Conservation (phyloP, 352 stramenopile genomes). For the Globisporangium cystogenes region DNA sequence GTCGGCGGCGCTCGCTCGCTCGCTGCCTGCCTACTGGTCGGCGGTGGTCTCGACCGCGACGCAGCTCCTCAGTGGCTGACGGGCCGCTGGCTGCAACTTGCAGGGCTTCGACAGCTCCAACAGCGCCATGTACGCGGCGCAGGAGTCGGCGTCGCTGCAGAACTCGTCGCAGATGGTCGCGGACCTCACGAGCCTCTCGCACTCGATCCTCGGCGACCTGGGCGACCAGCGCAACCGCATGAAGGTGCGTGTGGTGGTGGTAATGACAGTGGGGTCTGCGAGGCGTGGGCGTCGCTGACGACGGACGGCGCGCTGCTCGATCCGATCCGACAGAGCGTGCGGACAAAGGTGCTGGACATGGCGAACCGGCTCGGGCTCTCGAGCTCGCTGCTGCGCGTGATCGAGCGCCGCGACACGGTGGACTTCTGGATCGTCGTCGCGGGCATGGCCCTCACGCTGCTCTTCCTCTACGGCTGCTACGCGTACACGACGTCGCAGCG, state of each 20-base stretch:
- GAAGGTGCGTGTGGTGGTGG: slow-evolving; percentile 56
- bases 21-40: neutral
- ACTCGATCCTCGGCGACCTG: slow-evolving; percentile 70
- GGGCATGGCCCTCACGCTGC: slow-evolving; percentile 78
- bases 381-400: slow-evolving; percentile 75
- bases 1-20: neutral
- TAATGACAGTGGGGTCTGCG: too few species aligned
- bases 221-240: slow-evolving; percentile 57
- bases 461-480: slow-evolving; percentile 77
- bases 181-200: slow-evolving; percentile 65
- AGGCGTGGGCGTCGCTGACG: neutral
- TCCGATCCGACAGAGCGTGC: slow-evolving; percentile 67
- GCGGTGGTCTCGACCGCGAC: too few species aligned
- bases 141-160: slow-evolving; percentile 76
- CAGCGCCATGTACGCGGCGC: slow-evolving; percentile 62
- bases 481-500: slow-evolving; percentile 27
- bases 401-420: slow-evolving; percentile 75
- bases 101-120: slow-evolving; percentile 67
- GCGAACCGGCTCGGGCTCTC: slow-evolving; percentile 81
- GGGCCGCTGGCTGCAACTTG: neutral
- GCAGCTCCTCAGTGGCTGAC: too few species aligned
- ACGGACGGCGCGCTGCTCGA: too few species aligned
- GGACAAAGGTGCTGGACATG: slow-evolving; percentile 77
- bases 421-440: slow-evolving; percentile 83
- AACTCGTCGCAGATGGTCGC: slow-evolving; percentile 78